These are phyloP conservation scores for Gossypium longicalyx DNA, from an alignment of 345 rosid genomes.

Conservation along the genomic window DNA sequence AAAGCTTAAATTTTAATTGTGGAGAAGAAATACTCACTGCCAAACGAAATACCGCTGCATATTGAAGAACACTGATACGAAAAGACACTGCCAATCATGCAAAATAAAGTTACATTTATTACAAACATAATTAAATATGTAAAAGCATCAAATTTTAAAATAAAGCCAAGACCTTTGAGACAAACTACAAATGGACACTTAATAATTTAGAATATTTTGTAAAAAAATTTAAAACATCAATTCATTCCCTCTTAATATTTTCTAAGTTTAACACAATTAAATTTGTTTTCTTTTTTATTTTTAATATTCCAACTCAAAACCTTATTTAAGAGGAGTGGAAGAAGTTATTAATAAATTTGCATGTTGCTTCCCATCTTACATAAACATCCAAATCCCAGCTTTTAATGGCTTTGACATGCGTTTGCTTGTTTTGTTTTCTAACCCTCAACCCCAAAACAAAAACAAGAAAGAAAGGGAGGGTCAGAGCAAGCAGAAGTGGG, in stretches of 20 bases:
- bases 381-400: background rate
- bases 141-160: background rate
- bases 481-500: background rate
- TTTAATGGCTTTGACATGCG: background rate
- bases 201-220: too few species aligned
- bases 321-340: too few species aligned
- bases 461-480: background rate
- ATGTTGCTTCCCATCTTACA: background rate
- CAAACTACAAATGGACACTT: background rate
- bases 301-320: too few species aligned
- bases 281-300: too few species aligned
- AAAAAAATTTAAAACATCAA: too few species aligned
- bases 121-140: background rate
- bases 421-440: background rate
- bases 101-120: background rate
- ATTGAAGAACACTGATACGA: conserved; percentile 71
- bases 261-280: too few species aligned
- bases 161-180: background rate
- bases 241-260: too few species aligned
- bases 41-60: conserved; percentile 65
- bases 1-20: conserved; percentile 6
- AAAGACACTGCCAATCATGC: conserved; percentile 57
- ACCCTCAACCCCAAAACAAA: background rate
- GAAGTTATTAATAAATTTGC: too few species aligned
- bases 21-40: conserved; percentile 47